These are phyloP conservation scores for Lophiotrema nucula DNA, from an alignment of 495 filamentous ascomycete genomes.

Conservation along the genomic window DNA sequence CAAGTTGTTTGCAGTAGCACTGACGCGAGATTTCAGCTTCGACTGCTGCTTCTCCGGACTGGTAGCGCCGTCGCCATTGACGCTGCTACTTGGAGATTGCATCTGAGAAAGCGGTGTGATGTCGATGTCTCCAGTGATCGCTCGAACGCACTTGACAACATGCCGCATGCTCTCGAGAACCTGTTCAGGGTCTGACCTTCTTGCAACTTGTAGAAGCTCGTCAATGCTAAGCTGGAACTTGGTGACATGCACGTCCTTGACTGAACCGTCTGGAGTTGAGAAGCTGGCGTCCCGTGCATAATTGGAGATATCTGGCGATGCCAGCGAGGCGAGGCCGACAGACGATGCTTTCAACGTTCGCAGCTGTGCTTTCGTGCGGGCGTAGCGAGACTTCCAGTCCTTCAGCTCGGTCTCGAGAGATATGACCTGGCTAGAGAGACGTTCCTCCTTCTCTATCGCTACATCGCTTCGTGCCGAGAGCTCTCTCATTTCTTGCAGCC, in stretches of 20 bases:
- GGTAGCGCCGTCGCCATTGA: constrained; percentile 45
- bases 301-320: constrained; percentile 56
- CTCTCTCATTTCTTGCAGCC: constrained; percentile 82
- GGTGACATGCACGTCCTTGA: constrained; percentile 89
- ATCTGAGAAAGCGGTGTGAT: constrained; percentile 32
- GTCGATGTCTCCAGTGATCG: constrained; percentile 76
- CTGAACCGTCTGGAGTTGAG: constrained; percentile 67
- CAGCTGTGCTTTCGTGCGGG: constrained; percentile 80
- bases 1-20: constrained; percentile 89
- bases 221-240: constrained; percentile 95
- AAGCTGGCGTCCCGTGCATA: constrained; percentile 69
- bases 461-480: constrained; percentile 75
- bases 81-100: constrained; percentile 35
- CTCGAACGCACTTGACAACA: constrained; percentile 74
- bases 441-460: constrained; percentile 79
- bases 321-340: constrained; percentile 56
- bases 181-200: constrained; percentile 65
- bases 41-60: constrained; percentile 48
- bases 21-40: constrained; percentile 76
- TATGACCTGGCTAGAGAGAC: constrained; percentile 67
- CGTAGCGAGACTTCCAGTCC: constrained; percentile 87
- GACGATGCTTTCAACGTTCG: constrained; percentile 78
- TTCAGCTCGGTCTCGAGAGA: constrained; percentile 76
- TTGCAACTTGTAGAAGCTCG: constrained; percentile 77
- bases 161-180: constrained; percentile 78